Conservation (phyloP, 2,329 filamentous ascomycete genomes). For the Proliferodiscus dingleyae region DNA sequence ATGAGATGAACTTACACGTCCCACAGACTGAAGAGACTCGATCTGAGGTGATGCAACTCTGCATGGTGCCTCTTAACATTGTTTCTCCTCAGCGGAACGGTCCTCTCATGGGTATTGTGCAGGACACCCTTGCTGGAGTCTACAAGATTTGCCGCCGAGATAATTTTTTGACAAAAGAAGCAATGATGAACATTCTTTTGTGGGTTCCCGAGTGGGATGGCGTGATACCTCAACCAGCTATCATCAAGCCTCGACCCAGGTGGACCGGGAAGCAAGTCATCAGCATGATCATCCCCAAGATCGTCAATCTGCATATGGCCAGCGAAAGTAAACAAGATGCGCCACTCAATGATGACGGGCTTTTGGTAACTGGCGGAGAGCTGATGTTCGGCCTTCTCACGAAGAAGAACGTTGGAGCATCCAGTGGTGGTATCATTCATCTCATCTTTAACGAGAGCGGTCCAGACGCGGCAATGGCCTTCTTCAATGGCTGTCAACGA, state of each 20-base stretch:
- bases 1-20: constrained; percentile 99
- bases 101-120: constrained; percentile 98
- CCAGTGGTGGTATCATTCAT: constrained; percentile 86
- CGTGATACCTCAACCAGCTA: constrained; percentile 86
- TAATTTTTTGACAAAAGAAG: constrained; percentile 81
- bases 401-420: constrained; percentile 92
- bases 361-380: constrained; percentile 81
- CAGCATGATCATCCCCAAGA: constrained; percentile 83
- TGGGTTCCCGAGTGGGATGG: constrained; percentile 99
- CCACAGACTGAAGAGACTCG: constrained; percentile 96
- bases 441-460: constrained; percentile 95
- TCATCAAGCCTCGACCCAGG: constrained; percentile 82
- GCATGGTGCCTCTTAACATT: constrained; percentile 97
- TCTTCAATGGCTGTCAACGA: constrained; percentile 92
- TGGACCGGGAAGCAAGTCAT: constrained; percentile 99
- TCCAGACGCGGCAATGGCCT: constrained; percentile 77
- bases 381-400: constrained; percentile 85
- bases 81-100: constrained; percentile 96
- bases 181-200: constrained; percentile 94
- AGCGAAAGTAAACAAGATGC: constrained; percentile 55
- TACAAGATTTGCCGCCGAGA: constrained; percentile 97
- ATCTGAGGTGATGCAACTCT: constrained; percentile 88
- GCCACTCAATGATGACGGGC: constrained; percentile 68
- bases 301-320: constrained; percentile 71
- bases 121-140: constrained; percentile 91